Conservation (phyloP, 495 filamentous ascomycete species). For the Penicillium coprophilum region DNA sequence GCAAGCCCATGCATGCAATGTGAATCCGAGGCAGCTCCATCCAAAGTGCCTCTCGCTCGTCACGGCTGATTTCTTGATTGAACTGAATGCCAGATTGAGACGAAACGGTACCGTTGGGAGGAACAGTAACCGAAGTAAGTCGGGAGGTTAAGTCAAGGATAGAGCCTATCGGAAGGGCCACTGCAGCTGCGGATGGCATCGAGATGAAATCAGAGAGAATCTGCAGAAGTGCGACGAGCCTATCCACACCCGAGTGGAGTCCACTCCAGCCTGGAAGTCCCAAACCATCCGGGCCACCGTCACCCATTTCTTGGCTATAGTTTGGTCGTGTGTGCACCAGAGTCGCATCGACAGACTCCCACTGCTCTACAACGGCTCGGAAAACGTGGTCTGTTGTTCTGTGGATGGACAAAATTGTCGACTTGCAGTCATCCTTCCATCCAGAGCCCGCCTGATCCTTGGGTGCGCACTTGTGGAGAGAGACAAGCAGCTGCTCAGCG, state of each 20-base stretch:
- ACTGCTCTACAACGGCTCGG: slow-evolving; percentile 72
- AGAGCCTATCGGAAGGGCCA: slow-evolving; percentile 62
- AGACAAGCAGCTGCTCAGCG: slow-evolving; percentile 60
- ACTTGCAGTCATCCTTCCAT: slow-evolving; percentile 65
- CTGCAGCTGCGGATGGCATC: slow-evolving; percentile 56
- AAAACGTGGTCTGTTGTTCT: slow-evolving; percentile 71
- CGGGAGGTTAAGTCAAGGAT: slow-evolving; percentile 66
- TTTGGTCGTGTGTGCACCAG: slow-evolving; percentile 27
- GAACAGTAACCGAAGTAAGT: slow-evolving; percentile 64
- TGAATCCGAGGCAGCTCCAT: slow-evolving; percentile 71
- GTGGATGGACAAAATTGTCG: slow-evolving; percentile 60
- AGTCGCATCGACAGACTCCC: slow-evolving; percentile 57
- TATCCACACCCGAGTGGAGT: slow-evolving; percentile 65
- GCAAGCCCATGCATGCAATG: slow-evolving; percentile 59
- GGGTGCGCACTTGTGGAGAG: slow-evolving; percentile 70
- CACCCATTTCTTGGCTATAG: slow-evolving; percentile 41
- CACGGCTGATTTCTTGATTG: slow-evolving; percentile 68
- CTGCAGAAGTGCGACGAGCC: slow-evolving; percentile 60
- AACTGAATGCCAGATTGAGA: slow-evolving; percentile 43
- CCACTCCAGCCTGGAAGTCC: slow-evolving; percentile 70
- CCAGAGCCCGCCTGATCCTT: slow-evolving; percentile 71
- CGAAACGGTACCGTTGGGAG: slow-evolving; percentile 38
- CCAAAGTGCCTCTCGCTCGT: slow-evolving; percentile 76
- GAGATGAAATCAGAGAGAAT: slow-evolving; percentile 56
- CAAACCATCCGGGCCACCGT: slow-evolving; percentile 39